A percentile compares a stretch with the other conserved stretches of the same genome.
phyloP scores from a whole-genome alignment of 1,284 basidiomycete genomes.

The Pseudozyma sp. region DNA sequence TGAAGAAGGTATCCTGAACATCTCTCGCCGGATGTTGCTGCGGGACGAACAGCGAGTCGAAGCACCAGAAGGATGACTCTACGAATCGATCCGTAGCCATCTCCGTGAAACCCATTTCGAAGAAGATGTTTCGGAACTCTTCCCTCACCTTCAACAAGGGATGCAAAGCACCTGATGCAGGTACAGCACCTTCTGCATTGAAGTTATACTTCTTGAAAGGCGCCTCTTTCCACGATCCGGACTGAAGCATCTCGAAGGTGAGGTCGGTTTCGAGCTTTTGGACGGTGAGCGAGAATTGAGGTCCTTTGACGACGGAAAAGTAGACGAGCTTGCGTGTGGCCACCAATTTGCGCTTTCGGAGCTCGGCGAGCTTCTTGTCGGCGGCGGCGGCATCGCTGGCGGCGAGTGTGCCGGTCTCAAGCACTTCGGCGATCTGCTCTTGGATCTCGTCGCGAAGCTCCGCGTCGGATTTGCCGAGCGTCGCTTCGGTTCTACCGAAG shows the following conservation, averaged over 20 bases:
- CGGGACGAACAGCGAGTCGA: conserved; percentile 97
- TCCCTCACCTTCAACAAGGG: conserved; percentile 97
- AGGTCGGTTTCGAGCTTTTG: conserved; percentile 97
- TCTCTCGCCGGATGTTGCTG: conserved; percentile 99
- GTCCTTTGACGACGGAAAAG: conserved; percentile 88
- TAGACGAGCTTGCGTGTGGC: conserved; percentile 82
- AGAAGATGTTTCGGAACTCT: conserved; percentile 97
- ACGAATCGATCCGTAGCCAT: conserved; percentile 99
- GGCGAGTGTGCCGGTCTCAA: conserved; percentile 76
- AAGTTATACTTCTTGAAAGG: conserved; percentile 99
- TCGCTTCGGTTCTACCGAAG: conserved; percentile 76
- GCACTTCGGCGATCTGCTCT: conserved; percentile 80
- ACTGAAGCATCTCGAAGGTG: conserved; percentile 92
- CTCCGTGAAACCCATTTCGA: conserved; percentile 99
- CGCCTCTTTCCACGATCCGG: conserved; percentile 69
- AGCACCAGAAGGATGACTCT: conserved; percentile 99
- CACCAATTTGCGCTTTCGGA: conserved; percentile 89
- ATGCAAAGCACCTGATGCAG: conserved; percentile 90
- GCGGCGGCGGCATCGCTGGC: conserved; percentile 78
- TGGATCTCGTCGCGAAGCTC: conserved; percentile 69
- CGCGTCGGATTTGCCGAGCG: conserved; percentile 40
- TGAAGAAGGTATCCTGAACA: conserved; percentile 98
- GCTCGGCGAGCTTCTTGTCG: conserved; percentile 69
- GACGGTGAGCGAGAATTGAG: conserved; percentile 89
- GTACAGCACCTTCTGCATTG: conserved; percentile 90